Evolutionary conservation across 495 filamentous ascomycete genomes (phyloP), one percentile per base, ranked within the genome.

Genomic region (Hypoxylon perforatum): DNA sequence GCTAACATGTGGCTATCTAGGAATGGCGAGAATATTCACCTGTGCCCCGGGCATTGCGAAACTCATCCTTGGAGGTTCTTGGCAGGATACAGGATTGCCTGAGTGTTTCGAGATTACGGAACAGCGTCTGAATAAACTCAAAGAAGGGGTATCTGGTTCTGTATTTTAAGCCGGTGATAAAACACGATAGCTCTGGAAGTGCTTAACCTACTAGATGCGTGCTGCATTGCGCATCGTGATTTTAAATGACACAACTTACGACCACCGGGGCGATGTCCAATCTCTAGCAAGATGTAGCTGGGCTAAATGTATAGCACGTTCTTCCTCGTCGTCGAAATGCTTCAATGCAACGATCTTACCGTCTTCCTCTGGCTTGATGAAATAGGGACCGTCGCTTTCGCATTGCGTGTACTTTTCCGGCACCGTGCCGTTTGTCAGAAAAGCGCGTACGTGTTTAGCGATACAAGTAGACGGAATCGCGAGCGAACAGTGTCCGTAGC

Each of bases 401-500:
- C 79, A 83, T 50, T 70, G 61, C 36, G 67, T 58, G 38, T 78
- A 62, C 11, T 46, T 46, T 0, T 73, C 64, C 0, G 80, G 81
- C 41, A 84, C 17, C 22, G 63, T 75, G 9, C 80, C 80, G 22
- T 81, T 70, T 11, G 73, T 61, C 28, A 82, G 68, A 48, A 75
- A 82, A 3, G 53, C 69, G 4, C 77, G 69, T 5, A 84, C 63
- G 52, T 77, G 72, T 15, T 61, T 69, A 0, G 74, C 74, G 4
- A 75, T 22, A 23, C 80, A 84, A 8, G 74, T 19, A 0, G 81
- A 84, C 2, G 76, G 65, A 11, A 81, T 65, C 4, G 78, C 73
- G n/a, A 78, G 35, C 11, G 77, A 77, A 57, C 77, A 82, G 50
- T 82, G 80, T 0, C 80, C 81, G 45, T 82, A 84, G 0, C 74